Base-by-base conservation (phyloP, 2,329 filamentous ascomycete species). In the Ophiostoma montium region DNA sequence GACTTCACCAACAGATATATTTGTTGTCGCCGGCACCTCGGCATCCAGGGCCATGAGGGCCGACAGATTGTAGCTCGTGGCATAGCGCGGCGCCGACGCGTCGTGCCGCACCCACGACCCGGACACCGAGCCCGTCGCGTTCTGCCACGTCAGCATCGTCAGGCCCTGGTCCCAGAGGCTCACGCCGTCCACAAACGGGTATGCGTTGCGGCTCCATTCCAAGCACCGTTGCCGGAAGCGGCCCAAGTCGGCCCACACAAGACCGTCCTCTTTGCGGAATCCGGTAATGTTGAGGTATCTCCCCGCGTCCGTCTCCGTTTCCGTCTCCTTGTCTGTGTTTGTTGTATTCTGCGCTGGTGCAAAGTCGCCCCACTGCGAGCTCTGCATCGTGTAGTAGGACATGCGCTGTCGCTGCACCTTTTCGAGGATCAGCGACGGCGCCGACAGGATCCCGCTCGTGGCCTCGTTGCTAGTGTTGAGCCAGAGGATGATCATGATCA, bases 241-340 rank as follows among this genome's bases (percentile, higher is more conserved):
- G 0, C 70, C 69, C 19, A 95, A 68, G 50, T 87, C 72, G 32
- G 81, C 75, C 89, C 89, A 95, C 2, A 78, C 82, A 63, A 85
- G 86, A 5, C 75, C 78, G 64, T 94, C 84, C 18, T 79, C 74
- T 43, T 78, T 68, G 45, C 84, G 76, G 53, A 94, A 80, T 1
- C 90, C 90, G 2, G 85, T 85, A 47, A 95, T 68, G 57, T 87
- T 86, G 52, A 88, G 65, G 53, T 72, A 80, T 21, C 64, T 67
- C 18, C 58, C 51, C 16, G 21, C 43, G 15, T 18, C 46, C 2
- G 41, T 6, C n/a, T 15, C 35, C 36, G 58, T 54, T 47, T 60
- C 60, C 21, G 56, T 16, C 21, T 10, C n/a, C 2, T 31, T 55
- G 58, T 36, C 55, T 51, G 57, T 61, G 11, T 12, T 27, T 13